phyloP scores from a whole-genome alignment of 148 eudicot species.

The Gaultheria prostrata region DNA sequence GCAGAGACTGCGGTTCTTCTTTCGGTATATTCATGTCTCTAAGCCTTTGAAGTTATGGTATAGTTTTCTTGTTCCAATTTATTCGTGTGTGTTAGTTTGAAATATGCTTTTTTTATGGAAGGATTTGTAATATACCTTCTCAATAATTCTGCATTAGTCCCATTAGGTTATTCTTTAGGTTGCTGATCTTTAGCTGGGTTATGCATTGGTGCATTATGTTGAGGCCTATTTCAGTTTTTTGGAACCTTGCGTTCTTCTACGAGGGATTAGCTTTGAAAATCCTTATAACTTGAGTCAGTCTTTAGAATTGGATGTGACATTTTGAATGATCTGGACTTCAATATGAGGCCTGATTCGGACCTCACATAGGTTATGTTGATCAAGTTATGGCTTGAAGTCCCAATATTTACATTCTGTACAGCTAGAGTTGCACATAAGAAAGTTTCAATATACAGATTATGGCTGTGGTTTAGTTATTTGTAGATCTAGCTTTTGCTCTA shows the following conservation, averaged over 20 bases:
- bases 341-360: neutral
- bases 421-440: neutral
- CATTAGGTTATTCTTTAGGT: neutral
- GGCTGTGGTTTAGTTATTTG: neutral
- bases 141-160: neutral
- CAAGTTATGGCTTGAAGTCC: neutral
- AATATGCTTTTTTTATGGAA: neutral
- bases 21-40: constrained; percentile 48
- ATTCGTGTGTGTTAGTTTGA: neutral
- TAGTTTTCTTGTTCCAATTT: neutral
- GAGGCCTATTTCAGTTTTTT: neutral
- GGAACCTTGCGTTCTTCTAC: neutral
- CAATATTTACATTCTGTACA: neutral
- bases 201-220: neutral
- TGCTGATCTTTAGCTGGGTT: neutral
- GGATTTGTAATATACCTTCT: neutral
- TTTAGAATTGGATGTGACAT: neutral
- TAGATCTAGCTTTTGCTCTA: neutral
- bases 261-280: neutral
- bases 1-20: constrained; percentile 97
- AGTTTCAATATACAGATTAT: neutral
- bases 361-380: neutral
- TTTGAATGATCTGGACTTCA: neutral
- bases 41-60: neutral
- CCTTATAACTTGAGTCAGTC: neutral